Evolutionary conservation across 148 eudicot species (phyloP), one percentile per base, ranked within the genome.

Genomic region (Amaranthus cruentus): DNA sequence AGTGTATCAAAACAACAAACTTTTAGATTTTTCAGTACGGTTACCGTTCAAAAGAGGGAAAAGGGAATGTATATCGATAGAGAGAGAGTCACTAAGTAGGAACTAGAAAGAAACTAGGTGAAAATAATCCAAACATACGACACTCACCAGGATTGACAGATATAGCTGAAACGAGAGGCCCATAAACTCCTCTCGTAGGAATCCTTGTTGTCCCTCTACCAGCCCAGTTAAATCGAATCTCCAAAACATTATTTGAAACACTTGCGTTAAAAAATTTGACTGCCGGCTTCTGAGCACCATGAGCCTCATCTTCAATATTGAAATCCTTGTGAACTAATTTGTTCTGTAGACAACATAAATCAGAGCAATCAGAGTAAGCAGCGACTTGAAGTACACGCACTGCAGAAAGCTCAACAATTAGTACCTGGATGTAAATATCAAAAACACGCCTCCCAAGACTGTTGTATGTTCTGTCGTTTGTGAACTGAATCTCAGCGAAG

Each of bases 341-440:
- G 69, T 82, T 88, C 96, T 89, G 86, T 62, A 75, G 56, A 55
- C 59, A 75, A 59, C 46, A 55, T 13, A 6, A 53, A 78, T 73
- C 70, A 77, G 59, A 5, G 15, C 54, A 56, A 72, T 46, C 48
- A 4, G 59, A 5, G 15, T 28, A 56, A 72, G 12, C 48, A 7
- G 4, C 21, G 9, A 7, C 28, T 62, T 42, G 56, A 54, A 12
- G 0, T 50, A 68, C 53, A 61, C 5, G 15, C 46, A 9, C 55
- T n/a, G 55, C 62, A 10, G 55, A 62, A 38, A 67, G 38, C 1
- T 28, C 4, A 47, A 72, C 54, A 10, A 48, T 59, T 73, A 28
- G 38, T 70, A 89, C 97, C 97, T 91, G 97, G 63, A 91, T 86
- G 80, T 83, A 85, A 48, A 91, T 85, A 75, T 91, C 89, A 70